These are phyloP conservation scores for Annona cherimola DNA, from an alignment of 164 flowering plant genomes.

Conservation along the genomic window DNA sequence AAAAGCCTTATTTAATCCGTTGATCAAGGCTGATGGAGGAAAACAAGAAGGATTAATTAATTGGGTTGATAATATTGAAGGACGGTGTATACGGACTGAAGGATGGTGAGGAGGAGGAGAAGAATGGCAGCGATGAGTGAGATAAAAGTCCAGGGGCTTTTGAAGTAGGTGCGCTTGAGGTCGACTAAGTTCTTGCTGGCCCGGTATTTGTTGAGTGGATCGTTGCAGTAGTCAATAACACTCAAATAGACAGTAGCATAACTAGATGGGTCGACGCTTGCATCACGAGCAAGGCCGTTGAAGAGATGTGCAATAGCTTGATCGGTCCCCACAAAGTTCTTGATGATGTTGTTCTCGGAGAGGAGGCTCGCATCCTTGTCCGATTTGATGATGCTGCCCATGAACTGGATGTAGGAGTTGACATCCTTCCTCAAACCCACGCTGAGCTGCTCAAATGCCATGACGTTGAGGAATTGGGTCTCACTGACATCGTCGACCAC, in stretches of 20 bases:
- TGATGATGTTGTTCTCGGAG: slow-evolving; percentile 33
- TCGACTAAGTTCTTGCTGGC: too few relatives aligned
- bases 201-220: slow-evolving; percentile 41
- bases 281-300: slow-evolving; percentile 40
- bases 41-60: too few relatives aligned
- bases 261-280: slow-evolving; percentile 36
- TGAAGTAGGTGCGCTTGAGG: slow-evolving; percentile 51
- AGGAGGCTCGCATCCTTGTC: slow-evolving; percentile 37
- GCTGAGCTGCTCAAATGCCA: slow-evolving; percentile 49
- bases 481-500: slow-evolving; percentile 46
- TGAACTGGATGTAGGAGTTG: slow-evolving; percentile 45
- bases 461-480: slow-evolving; percentile 44
- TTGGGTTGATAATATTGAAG: too few relatives aligned
- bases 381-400: slow-evolving; percentile 52
- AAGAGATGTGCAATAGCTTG: slow-evolving; percentile 51
- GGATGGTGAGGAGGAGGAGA: slow-evolving; percentile 38
- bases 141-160: slow-evolving; percentile 54
- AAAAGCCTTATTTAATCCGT: too few relatives aligned
- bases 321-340: slow-evolving; percentile 49
- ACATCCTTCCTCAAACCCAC: slow-evolving; percentile 50
- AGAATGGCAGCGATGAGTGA: slow-evolving; percentile 40
- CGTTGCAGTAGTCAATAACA: slow-evolving; percentile 37
- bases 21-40: too few relatives aligned
- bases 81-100: slow-evolving; percentile 36
- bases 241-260: slow-evolving; percentile 26